Base-by-base conservation (phyloP, 768 basidiomycete species). In the Naganishia vaughanmartiniae region DNA sequence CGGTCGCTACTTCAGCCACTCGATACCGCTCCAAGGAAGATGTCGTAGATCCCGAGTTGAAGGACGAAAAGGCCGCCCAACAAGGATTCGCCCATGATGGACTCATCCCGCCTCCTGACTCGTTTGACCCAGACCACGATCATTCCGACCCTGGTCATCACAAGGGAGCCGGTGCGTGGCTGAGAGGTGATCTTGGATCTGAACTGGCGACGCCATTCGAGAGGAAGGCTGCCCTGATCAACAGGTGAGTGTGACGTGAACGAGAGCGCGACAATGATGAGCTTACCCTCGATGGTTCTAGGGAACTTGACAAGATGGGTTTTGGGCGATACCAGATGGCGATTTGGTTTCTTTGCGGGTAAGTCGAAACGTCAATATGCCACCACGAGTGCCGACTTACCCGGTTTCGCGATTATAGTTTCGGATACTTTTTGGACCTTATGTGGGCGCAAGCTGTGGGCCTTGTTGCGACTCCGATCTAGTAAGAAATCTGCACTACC, bases 401-500 rank as follows among this genome's bases (percentile, higher is more conserved):
- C 19, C 30, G 28, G 42, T 12, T 17, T 26, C 15, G 15, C 15
- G n/a, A 15, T 21, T 1, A 2, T 42, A 63, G 60, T 45, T 81
- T 81, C 63, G 81, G 81, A 0, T 82, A 81, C 66, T 77, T 79
- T 55, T 73, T 82, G 55, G 82, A 82, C 65, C 74, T 82, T 5
- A 73, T 74, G 17, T 82, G 77, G 76, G 77, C 81, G 0, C 77
- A 81, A 58, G 75, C 76, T 12, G 76, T 80, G 30, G 80, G 80
- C 19, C 72, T 82, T 2, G 72, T 80, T 55, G 74, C 76, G 11
- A 70, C 75, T 0, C 74, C 76, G 7, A 70, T 79, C 51, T 76
- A 76, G 71, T 76, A 76, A 73, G 65, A 28, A 80, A 80, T 26
- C 6, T 42, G 12, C n/a, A 1, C 65, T 28, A 34, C 10, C 60